A percentile compares a stretch with the other conserved stretches of the same genome.
Conservation (phyloP, 2,329 filamentous ascomycete genomes). For the Didymosphaeria variabile region DNA sequence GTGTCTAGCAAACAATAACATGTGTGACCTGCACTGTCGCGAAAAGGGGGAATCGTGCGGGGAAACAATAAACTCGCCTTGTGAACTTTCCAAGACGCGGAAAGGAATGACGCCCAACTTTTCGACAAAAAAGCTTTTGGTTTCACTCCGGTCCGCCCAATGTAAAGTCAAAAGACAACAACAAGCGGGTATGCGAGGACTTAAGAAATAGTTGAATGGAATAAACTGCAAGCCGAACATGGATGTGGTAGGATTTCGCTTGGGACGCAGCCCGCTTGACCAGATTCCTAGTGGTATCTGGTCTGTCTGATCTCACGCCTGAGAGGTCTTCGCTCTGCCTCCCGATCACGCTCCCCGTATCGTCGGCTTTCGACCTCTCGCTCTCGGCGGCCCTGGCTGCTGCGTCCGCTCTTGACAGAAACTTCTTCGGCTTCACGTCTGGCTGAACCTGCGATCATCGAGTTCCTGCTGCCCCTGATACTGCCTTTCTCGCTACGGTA, state of each 20-base stretch:
- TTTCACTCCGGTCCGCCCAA: slow-evolving; percentile 30
- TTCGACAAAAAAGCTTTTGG: slow-evolving; percentile 32
- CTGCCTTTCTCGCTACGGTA: slow-evolving; percentile 44
- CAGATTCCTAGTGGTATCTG: slow-evolving; percentile 28
- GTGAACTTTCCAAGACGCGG: slow-evolving; percentile 24
- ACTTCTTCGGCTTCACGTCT: slow-evolving; percentile 43
- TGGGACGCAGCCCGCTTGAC: not conserved
- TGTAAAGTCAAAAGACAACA: slow-evolving; percentile 22
- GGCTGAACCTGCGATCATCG: slow-evolving; percentile 22
- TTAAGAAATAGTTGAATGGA: slow-evolving; percentile 15
- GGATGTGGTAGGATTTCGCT: not conserved
- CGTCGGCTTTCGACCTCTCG: slow-evolving; percentile 20
- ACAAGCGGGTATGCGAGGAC: slow-evolving; percentile 20
- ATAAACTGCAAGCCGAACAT: slow-evolving; percentile 10
- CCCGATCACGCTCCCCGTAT: slow-evolving; percentile 31
- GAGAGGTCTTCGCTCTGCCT: slow-evolving; percentile 31
- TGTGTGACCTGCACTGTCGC: slow-evolving; percentile 46
- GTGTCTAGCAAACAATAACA: slow-evolving; percentile 49
- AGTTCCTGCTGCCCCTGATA: slow-evolving; percentile 27
- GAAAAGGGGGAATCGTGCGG: slow-evolving; percentile 33
- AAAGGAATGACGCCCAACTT: slow-evolving; percentile 26
- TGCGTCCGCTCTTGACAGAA: slow-evolving; percentile 39
- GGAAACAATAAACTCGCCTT: slow-evolving; percentile 17
- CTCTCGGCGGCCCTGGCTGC: slow-evolving; percentile 37
- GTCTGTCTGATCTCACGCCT: slow-evolving; percentile 33